Evolutionary conservation across 257 asterid species (phyloP), one percentile per base, ranked within the genome.

Genomic region (Striga asiatica): DNA sequence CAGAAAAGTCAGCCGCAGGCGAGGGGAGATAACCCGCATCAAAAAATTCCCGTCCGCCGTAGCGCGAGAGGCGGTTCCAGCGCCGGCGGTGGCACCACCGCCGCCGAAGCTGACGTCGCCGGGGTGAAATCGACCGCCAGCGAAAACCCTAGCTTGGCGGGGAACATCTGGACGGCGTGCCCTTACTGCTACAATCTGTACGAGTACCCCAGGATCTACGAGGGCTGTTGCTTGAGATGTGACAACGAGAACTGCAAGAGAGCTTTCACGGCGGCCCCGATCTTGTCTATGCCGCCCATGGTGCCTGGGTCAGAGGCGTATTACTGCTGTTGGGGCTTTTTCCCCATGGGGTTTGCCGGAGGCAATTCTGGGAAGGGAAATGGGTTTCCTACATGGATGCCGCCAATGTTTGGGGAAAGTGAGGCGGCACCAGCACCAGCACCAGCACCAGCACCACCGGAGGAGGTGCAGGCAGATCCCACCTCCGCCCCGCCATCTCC

Each of bases 221-320:
- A 74, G 18, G 92, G 92, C 8, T 82, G 94, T 56, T 89, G 97
- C 29, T 25, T 89, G 70, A 68, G 81, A 60, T 89, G 97, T 39
- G 83, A 85, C 31, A 82, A 71, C 54, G 79, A 75, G 65, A 81
- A 72, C 34, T 89, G 97, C 51, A 72, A 61, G 71, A 82, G 81
- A 59, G 89, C 89, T 0, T 89, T 89, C 64, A 82, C 93, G 8
- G 95, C 78, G 1, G 62, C 78, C 23, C 87, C 73, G 77, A 60
- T 89, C 21, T 43, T 68, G 62, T 66, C 81, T 0, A 57, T 78
- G 85, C 97, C 97, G 34, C 95, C 94, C 1, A 6, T 56, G 53
- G 94, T 84, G 19, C 95, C 91, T 0, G 98, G 96, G 58, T 73
- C 65, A 50, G 93, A 86, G 63, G 93, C 88, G 2, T 89, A 89